Conservation (phyloP, 2,329 filamentous ascomycete genomes). For the Cercospora berteroae region DNA sequence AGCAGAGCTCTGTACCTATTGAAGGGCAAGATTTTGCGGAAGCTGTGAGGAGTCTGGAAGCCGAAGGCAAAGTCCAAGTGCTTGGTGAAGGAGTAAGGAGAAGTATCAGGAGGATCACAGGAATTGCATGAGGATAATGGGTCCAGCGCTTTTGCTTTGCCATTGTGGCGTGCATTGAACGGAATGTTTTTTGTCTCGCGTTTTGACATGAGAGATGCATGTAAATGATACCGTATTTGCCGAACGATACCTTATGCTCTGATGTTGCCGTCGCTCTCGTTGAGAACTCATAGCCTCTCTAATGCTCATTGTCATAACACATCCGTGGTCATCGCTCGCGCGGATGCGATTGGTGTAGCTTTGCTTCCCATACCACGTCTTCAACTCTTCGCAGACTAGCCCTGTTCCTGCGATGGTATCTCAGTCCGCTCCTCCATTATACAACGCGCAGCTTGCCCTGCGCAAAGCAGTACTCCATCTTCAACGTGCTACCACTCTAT, state of each 20-base stretch:
- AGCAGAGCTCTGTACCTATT: constrained; percentile 66
- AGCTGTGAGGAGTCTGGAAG: constrained; percentile 74
- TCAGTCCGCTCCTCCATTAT: not conserved
- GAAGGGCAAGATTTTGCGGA: constrained; percentile 81
- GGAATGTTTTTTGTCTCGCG: not conserved
- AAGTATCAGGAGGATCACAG: constrained; percentile 73
- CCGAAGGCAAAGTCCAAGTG: constrained; percentile 78
- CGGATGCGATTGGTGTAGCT: not conserved
- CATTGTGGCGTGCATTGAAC: not conserved
- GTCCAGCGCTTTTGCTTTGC: not conserved
- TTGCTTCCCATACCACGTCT: not conserved
- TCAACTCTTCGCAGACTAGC: not conserved
- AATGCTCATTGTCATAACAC: not conserved
- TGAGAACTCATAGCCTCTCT: not conserved
- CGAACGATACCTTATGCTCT: not conserved
- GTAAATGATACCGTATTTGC: constrained; percentile 11
- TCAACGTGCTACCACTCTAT: not conserved
- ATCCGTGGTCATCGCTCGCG: not conserved
- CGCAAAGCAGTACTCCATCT: not conserved
- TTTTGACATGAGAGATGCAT: not conserved
- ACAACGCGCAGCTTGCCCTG: not conserved
- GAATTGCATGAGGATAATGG: constrained; percentile 39
- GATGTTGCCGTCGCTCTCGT: not conserved
- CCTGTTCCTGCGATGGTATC: not conserved
- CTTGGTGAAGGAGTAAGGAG: constrained; percentile 81